Percentiles rank a stretch among this genome's conserved stretches.
Conservation (phyloP, 352 stramenopile genomes). For the Phytopythium cucurbitacearum region DNA sequence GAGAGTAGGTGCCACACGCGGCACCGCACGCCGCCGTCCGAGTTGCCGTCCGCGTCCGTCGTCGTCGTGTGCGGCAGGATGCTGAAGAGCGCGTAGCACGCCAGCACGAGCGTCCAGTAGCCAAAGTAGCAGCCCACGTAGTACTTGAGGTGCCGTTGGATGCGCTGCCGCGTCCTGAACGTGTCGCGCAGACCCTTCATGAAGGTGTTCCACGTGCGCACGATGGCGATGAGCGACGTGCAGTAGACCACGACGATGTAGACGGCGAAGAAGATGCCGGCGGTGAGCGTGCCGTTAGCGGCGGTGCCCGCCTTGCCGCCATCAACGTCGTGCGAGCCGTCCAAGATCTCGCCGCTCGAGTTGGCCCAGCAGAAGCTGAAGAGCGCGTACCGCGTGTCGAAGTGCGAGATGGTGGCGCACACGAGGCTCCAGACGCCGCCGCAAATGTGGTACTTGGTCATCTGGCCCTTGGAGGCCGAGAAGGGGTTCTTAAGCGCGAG, state of each 20-base stretch:
- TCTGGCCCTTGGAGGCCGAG: constrained; percentile 72
- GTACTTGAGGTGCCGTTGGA: constrained; percentile 82
- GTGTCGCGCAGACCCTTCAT: constrained; percentile 71
- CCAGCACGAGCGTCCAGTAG: constrained; percentile 77
- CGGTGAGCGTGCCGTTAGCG: constrained; percentile 38
- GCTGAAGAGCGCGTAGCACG: constrained; percentile 65
- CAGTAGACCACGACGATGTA: constrained; percentile 83
- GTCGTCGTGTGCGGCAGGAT: constrained; percentile 30
- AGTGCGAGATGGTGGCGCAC: constrained; percentile 68
- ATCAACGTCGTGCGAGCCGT: constrained; percentile 5
- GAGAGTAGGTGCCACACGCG: constrained; percentile 71
- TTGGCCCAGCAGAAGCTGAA: constrained; percentile 83
- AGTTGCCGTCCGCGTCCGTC: constrained; percentile 3
- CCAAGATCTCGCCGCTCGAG: constrained; percentile 42
- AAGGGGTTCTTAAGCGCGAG: constrained; percentile 85
- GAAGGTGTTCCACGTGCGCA: constrained; percentile 79
- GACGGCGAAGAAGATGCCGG: constrained; percentile 74
- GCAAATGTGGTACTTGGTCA: constrained; percentile 77
- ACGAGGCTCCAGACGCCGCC: constrained; percentile 67
- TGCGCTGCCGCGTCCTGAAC: constrained; percentile 68
- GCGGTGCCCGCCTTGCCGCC: not conserved
- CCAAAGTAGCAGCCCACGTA: constrained; percentile 86
- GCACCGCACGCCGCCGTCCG: constrained; percentile 36
- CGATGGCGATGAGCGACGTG: constrained; percentile 67
- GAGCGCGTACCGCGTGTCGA: constrained; percentile 68